phyloP scores from a whole-genome alignment of 2,329 filamentous ascomycete species.

The Phaeosphaeriaceae sp. region DNA sequence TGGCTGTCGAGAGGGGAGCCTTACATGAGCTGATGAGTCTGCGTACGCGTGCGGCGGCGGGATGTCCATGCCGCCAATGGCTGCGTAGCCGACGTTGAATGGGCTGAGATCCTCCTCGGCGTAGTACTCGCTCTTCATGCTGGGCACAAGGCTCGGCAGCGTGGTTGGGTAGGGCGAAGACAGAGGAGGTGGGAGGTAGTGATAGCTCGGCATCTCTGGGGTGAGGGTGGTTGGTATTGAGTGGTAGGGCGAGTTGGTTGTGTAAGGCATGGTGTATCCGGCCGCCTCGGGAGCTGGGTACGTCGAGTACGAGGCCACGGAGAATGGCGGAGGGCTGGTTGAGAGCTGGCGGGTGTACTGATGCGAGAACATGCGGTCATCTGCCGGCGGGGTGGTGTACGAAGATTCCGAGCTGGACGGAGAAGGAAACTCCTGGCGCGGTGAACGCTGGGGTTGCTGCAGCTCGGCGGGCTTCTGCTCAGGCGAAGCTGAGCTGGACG shows the following conservation, averaged over 20 bases:
- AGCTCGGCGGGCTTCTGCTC: slow-evolving; percentile 65
- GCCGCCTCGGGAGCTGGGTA: slow-evolving; percentile 72
- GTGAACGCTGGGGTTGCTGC: slow-evolving; percentile 47
- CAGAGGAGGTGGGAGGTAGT: slow-evolving; percentile 62
- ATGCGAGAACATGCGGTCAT: slow-evolving; percentile 71
- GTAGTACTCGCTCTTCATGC: slow-evolving; percentile 72
- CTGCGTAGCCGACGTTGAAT: slow-evolving; percentile 73
- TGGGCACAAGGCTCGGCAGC: slow-evolving; percentile 66
- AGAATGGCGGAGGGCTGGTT: slow-evolving; percentile 73
- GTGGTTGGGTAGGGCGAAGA: slow-evolving; percentile 59
- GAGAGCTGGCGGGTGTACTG: slow-evolving; percentile 74
- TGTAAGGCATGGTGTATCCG: slow-evolving; percentile 64
- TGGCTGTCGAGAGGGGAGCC: slow-evolving; percentile 57
- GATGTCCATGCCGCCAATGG: slow-evolving; percentile 69
- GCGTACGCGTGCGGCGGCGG: slow-evolving; percentile 68
- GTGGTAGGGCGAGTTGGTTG: slow-evolving; percentile 48
- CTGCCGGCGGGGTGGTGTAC: slow-evolving; percentile 62
- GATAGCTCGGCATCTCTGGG: slow-evolving; percentile 56
- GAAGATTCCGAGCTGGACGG: slow-evolving; percentile 46
- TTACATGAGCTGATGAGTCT: slow-evolving; percentile 77
- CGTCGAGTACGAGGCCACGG: slow-evolving; percentile 62
- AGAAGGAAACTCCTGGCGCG: slow-evolving; percentile 46
- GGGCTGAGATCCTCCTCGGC: slow-evolving; percentile 67
- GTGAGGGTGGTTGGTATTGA: slow-evolving; percentile 47
- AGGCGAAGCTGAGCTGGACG: slow-evolving; percentile 66